Evolutionary conservation across 2,329 filamentous ascomycete genomes (phyloP), one percentile per base, ranked within the genome.

Genomic region (Amylocarpus encephaloides): DNA sequence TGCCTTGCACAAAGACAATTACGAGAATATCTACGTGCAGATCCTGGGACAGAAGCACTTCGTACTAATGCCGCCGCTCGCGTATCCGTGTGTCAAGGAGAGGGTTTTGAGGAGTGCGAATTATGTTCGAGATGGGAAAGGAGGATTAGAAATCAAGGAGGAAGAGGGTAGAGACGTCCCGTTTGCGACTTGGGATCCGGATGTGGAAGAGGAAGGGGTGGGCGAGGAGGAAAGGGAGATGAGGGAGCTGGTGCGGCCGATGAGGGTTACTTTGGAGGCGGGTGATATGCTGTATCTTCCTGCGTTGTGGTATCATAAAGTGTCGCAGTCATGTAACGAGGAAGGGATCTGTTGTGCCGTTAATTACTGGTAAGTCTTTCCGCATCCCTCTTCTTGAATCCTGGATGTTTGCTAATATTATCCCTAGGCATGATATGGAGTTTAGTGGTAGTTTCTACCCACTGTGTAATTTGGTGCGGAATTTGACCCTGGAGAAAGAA

Each of bases 271-370:
- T 0, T 68, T 93, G 2, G 67, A 83, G 1, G 77, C 82, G 9
- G 87, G 87, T 0, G 88, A 93, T 64, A 88, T 93, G 82, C 67
- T 93, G 13, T 93, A 93, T 68, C 70, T 93, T 29, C 88, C 88
- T 6, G 82, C 85, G 5, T 78, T 91, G 74, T 93, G 88, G 88
- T 88, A 87, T 64, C 88, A 93, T 64, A 90, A 92, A 64, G 88
- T 93, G 4, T 81, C 78, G 6, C 88, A 93, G 64, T 82, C 77
- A 2, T 82, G 80, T 56, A 75, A 74, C 0, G 71, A 79, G 0
- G 85, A 90, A 55, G 84, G 83, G 0, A 80, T 91, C 30, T 88
- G 86, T 38, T 80, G 86, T 49, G 86, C 88, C 1, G 82, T 90
- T 34, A 93, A 93, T 62, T 92, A 92, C 66, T 93, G 88, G 85